These are phyloP conservation scores for Glutinoglossum americanum DNA, from an alignment of 495 filamentous ascomycete genomes.

Conservation along the genomic window DNA sequence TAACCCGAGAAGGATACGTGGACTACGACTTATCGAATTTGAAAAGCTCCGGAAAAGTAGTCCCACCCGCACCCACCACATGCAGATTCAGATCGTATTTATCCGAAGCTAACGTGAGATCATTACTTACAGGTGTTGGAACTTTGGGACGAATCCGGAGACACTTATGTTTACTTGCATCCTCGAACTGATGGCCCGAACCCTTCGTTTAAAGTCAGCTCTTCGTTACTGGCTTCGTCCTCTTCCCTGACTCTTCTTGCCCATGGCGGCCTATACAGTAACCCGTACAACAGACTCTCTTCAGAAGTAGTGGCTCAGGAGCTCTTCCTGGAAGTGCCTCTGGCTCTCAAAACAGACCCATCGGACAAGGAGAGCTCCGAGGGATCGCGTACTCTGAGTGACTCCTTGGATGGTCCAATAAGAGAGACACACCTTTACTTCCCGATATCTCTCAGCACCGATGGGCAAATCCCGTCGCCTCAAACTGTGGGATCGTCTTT, in stretches of 20 bases:
- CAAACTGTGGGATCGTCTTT: slow-evolving; percentile 29
- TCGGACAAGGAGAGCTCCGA: not conserved
- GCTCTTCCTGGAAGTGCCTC: slow-evolving; percentile 4
- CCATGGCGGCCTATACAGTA: slow-evolving; percentile 28
- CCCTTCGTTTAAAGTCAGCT: slow-evolving; percentile 61
- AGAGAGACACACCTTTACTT: slow-evolving; percentile 50
- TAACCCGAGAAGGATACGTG: not conserved
- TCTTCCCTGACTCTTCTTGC: slow-evolving; percentile 43
- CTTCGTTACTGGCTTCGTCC: slow-evolving; percentile 49
- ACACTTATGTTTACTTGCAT: slow-evolving; percentile 70
- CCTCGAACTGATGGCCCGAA: slow-evolving; percentile 31
- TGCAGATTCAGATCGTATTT: not conserved
- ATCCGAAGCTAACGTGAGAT: not conserved
- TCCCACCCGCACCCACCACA: not conserved
- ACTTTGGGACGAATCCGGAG: slow-evolving; percentile 69
- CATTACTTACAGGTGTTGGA: slow-evolving; percentile 40
- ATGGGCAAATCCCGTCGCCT: slow-evolving; percentile 10
- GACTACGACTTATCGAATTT: slow-evolving; percentile 1
- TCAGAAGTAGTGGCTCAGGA: not conserved
- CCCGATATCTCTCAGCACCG: slow-evolving; percentile 21
- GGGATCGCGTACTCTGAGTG: slow-evolving; percentile 10
- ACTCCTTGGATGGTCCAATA: slow-evolving; percentile 12
- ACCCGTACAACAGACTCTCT: not conserved
- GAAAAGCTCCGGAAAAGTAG: not conserved
- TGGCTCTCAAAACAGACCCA: slow-evolving; percentile 16